Evolutionary conservation across 2,329 filamentous ascomycete genomes (phyloP), one percentile per base, ranked within the genome.

Genomic region (Cytospora mali): DNA sequence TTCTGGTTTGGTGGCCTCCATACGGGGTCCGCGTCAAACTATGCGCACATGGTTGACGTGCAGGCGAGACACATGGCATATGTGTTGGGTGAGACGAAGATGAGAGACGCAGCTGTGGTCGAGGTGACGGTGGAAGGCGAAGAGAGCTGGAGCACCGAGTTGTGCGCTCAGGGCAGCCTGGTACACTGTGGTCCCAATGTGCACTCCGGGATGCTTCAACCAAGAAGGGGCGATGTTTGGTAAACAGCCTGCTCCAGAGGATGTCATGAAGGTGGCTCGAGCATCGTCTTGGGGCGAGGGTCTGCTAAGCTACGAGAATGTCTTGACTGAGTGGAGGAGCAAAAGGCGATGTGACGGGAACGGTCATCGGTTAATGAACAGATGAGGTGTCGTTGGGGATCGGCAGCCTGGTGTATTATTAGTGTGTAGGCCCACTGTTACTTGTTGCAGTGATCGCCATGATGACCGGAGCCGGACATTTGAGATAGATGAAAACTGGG

Each of bases 401-500:
- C 39, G n/a, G 29, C 29, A 31, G 29, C 10, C 39, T 42, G 18
- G 6, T 23, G 42, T 11, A n/a, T 16, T 6, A 23, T 18, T n/a
- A 13, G 39, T 33, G 2, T 33, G 31, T 33, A 13, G 42, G 6
- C n/a, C 42, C 42, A 46, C 42, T 23, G n/a, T 46, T 18, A 33
- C n/a, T 39, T 39, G 35, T 39, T 39, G 16, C 50, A 54, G 57
- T 53, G 57, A 60, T 60, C 57, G 35, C 46, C 50, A 33, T 46
- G n/a, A n/a, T 46, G 42, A 46, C 42, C 42, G 39, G 39, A 35
- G 57, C 52, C 39, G 33, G 57, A 31, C 35, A 16, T 16, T 46
- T 23, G n/a, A 35, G 35, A n/a, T n/a, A 59, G 31, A 59, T 59
- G 50, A 59, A 59, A 53, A 48, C 33, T 54, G 57, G 57, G 50